Evolutionary conservation across 805 yeast genomes (phyloP).

Genomic region (Metschnikowia noctiluminum): DNA sequence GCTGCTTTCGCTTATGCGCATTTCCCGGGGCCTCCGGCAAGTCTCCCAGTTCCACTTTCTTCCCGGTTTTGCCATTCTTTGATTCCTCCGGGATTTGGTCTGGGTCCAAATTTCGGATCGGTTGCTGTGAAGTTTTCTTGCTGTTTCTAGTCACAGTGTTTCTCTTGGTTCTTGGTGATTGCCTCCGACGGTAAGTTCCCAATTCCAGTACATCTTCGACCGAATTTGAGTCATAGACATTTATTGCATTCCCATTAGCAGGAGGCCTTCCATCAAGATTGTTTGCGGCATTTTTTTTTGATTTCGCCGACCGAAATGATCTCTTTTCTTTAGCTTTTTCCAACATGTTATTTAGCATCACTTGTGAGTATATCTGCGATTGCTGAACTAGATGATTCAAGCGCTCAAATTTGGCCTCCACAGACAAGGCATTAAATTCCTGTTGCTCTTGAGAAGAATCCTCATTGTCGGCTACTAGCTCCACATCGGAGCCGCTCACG

Average conservation of each 20-base stretch:
- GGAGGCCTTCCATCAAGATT: not conserved
- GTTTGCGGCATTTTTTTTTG: slow-evolving; percentile 15
- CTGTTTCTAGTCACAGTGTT: not conserved
- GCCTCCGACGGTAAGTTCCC: not conserved
- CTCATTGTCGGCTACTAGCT: not conserved
- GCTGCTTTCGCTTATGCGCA: slow-evolving; percentile 26
- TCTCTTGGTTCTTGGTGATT: not conserved
- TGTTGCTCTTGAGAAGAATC: slow-evolving; percentile 27
- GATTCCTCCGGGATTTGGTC: not conserved
- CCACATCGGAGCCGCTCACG: no score
- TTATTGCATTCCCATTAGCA: no score
- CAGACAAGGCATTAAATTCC: slow-evolving; percentile 44
- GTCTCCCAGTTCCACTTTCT: slow-evolving; percentile 19
- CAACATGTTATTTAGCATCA: slow-evolving; percentile 75
- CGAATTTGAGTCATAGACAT: not conserved
- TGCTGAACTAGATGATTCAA: slow-evolving; percentile 76
- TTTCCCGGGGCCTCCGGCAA: slow-evolving; percentile 27
- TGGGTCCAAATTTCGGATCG: not conserved
- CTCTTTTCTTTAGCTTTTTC: slow-evolving; percentile 40
- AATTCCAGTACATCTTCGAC: not conserved
- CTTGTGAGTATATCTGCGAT: slow-evolving; percentile 82
- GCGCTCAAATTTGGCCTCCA: slow-evolving; percentile 59
- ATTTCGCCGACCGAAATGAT: slow-evolving; percentile 11
- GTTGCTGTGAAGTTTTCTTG: no score
- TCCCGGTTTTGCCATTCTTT: slow-evolving; percentile 12